Percentiles rank a stretch among this genome's conserved stretches.
Conservation (phyloP, 2,329 filamentous ascomycete species). For the Penicillium sp. region DNA sequence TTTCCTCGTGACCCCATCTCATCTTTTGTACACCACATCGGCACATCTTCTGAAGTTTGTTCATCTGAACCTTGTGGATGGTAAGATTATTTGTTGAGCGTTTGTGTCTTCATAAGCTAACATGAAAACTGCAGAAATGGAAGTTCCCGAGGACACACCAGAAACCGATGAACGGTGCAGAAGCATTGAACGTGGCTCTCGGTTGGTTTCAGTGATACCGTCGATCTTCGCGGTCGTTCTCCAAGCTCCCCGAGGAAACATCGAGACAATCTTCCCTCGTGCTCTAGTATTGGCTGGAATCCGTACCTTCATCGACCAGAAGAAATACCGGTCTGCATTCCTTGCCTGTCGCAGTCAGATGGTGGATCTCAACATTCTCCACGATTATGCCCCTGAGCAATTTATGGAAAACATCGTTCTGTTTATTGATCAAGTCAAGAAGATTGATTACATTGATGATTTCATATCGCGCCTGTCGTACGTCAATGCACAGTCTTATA, state of each 20-base stretch:
- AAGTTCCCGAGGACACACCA: constrained; percentile 82
- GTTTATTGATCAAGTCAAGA: constrained; percentile 82
- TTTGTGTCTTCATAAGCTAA: constrained; percentile 18
- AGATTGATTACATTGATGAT: constrained; percentile 79
- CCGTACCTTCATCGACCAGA: constrained; percentile 72
- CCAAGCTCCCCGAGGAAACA: constrained; percentile 93
- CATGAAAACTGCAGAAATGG: constrained; percentile 59
- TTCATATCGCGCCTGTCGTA: constrained; percentile 84
- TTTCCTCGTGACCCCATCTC: constrained; percentile 74
- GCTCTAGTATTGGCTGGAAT: constrained; percentile 92
- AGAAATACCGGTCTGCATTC: constrained; percentile 82
- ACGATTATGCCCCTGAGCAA: constrained; percentile 85
- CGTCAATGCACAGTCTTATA: constrained; percentile 22
- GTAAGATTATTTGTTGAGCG: constrained; percentile 45
- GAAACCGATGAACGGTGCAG: constrained; percentile 90
- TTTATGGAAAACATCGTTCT: constrained; percentile 74
- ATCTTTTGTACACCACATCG: constrained; percentile 88
- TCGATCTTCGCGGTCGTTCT: constrained; percentile 81
- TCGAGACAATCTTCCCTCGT: constrained; percentile 91
- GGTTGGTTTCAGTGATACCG: constrained; percentile 84
- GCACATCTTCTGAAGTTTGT: constrained; percentile 94
- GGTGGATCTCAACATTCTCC: constrained; percentile 96
- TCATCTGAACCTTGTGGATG: constrained; percentile 67
- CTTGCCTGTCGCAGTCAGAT: constrained; percentile 85
- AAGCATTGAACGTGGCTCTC: constrained; percentile 84